Conservation (phyloP, 2,329 filamentous ascomycete genomes). For the Phialocephala sp. region DNA sequence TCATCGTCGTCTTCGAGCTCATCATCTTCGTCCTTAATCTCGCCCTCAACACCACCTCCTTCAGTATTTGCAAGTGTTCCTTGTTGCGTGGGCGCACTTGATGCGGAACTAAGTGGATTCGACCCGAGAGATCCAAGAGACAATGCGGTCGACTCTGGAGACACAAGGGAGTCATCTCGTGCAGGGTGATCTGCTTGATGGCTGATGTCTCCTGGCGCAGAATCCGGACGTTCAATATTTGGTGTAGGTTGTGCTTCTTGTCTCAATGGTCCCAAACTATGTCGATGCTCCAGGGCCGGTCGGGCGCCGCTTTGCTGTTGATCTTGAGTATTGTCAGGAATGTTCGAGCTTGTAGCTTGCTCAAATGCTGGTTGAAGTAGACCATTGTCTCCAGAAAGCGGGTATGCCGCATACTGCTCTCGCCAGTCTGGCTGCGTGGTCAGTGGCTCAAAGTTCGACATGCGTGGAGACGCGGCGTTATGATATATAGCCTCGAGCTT, state of each 20-base stretch:
- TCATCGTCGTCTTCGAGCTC: constrained; percentile 59
- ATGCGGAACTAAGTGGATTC: constrained; percentile 49
- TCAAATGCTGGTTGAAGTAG: constrained; percentile 38
- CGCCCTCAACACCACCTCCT: constrained; percentile 49
- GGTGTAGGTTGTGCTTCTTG: constrained; percentile 34
- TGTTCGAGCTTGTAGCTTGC: constrained; percentile 36
- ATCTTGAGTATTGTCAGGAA: constrained; percentile 30
- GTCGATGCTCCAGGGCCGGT: constrained; percentile 41
- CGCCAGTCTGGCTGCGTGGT: constrained; percentile 45
- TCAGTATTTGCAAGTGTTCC: constrained; percentile 49
- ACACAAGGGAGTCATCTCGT: constrained; percentile 49
- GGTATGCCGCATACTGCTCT: constrained; percentile 44
- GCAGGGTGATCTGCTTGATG: constrained; percentile 40
- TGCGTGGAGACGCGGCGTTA: constrained; percentile 44
- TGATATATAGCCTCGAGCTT: constrained; percentile 44
- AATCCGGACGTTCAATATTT: constrained; percentile 40
- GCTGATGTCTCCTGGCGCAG: constrained; percentile 39
- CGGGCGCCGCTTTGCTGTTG: constrained; percentile 31
- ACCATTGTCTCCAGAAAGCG: constrained; percentile 39
- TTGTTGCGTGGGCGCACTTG: constrained; percentile 48
- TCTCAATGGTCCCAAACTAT: constrained; percentile 38
- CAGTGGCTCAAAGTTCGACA: constrained; percentile 46
- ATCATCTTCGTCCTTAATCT: constrained; percentile 42
- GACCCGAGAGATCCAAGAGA: constrained; percentile 46
- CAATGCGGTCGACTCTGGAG: constrained; percentile 48